Conservation (phyloP, 495 filamentous ascomycete species). For the Paragyromitra xinjiangensis region DNA sequence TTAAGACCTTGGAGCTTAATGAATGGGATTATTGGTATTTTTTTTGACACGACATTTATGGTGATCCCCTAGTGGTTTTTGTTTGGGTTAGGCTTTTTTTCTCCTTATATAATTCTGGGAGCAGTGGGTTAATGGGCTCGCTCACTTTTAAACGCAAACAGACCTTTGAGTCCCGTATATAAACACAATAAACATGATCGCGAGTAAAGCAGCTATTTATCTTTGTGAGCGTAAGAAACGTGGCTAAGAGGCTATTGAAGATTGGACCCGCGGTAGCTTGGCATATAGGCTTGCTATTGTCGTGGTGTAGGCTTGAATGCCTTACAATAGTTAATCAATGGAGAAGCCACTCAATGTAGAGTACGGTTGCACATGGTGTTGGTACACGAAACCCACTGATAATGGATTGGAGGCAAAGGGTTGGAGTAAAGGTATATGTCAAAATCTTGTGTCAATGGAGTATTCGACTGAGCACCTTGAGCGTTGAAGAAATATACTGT, state of each 20-base stretch:
- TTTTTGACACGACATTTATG: constrained; percentile 10
- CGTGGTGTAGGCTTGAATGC: not conserved
- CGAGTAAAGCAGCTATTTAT: not conserved
- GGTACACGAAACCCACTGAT: not conserved
- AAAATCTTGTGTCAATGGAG: too few species aligned
- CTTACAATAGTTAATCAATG: not conserved
- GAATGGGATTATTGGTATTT: constrained; percentile 1
- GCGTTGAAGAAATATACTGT: too few species aligned
- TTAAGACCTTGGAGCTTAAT: not conserved
- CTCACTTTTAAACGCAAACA: not conserved
- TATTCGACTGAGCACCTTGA: too few species aligned
- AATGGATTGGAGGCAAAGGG: not conserved
- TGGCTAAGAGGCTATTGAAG: not conserved
- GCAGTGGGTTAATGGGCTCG: not conserved
- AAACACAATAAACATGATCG: not conserved
- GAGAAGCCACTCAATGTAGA: not conserved
- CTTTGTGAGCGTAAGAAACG: not conserved
- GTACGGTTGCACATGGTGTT: not conserved
- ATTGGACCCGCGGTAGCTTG: not conserved
- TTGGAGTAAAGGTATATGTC: not conserved
- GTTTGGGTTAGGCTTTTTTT: constrained; percentile 16
- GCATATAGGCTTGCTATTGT: not conserved
- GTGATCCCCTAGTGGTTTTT: not conserved
- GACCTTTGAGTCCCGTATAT: not conserved
- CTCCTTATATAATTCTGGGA: not conserved